Evolutionary conservation across 139 green algal genomes (phyloP), one percentile per base, ranked within the genome.

Genomic region (Chloropicon primus): DNA sequence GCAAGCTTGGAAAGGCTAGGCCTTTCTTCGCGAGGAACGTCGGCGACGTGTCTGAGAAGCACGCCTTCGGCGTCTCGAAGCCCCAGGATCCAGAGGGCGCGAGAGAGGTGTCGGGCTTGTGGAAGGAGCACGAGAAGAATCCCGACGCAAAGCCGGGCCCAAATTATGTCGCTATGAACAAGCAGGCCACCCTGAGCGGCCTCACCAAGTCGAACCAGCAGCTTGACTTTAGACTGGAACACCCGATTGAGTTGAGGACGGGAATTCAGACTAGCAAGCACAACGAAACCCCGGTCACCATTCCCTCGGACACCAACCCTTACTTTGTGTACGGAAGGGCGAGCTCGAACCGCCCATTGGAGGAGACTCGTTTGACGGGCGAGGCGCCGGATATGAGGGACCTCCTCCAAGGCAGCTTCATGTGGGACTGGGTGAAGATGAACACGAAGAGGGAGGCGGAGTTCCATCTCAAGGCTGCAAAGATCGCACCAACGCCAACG

Each of bases 101-200:
- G 10, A 62, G 41, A 17, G 41, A 62, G 41, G 41, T 62, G 41
- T 62, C 41, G 5, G 41, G 41, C 41, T 17, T 78, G 1, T 88
- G 84, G 84, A 80, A 79, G 53, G 80, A 86, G 77, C 84, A 88
- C 23, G 28, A 77, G 25, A 53, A 82, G 22, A 88, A 88, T 72
- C 80, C 84, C 21, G 77, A 85, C 73, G 77, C 77, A 3, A 82
- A 85, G 71, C 84, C 84, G 23, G 82, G 82, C 2, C 84, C 84
- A 29, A 82, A 88, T 72, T 88, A 84, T 76, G 26, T 25, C 21
- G 82, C 84, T 2, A 86, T 85, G 80, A 86, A 88, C 82, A 88
- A 86, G 74, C 54, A 77, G 41, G 84, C 84, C n/a, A 78, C 82
- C 54, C 77, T 83, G 25, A 82, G 29, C 41, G 41, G 41, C 41